Evolutionary conservation across 1,139 yeast species (phyloP).

Genomic region (Hemisphaericaspora xylofermentans): DNA sequence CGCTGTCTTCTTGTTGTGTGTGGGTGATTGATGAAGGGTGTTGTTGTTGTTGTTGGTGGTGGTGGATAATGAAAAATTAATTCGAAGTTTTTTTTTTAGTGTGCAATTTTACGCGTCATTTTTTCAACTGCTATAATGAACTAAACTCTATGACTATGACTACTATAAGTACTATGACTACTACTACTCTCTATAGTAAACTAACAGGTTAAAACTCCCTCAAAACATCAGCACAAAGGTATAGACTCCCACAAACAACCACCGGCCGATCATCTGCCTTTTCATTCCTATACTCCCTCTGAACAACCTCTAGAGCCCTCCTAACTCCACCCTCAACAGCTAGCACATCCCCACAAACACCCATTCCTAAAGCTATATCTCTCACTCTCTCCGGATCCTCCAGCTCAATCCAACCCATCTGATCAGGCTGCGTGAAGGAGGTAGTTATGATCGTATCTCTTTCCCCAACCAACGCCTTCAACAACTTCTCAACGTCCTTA

Average conservation of each 20-base stretch:
- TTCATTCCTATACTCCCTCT: slow-evolving; percentile 12
- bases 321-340: slow-evolving; percentile 22
- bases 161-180: no score
- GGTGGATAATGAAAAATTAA: no score
- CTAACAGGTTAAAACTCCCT: no score
- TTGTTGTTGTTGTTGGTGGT: no score
- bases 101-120: no score
- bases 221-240: slow-evolving; percentile 69
- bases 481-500: slow-evolving; percentile 54
- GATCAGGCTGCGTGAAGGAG: slow-evolving; percentile 66
- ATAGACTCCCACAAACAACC: slow-evolving; percentile 77
- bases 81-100: no score
- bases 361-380: slow-evolving; percentile 11
- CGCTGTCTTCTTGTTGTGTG: not conserved
- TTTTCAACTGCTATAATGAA: no score
- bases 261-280: slow-evolving; percentile 33
- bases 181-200: no score
- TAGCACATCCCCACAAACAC: slow-evolving; percentile 33
- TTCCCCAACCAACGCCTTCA: slow-evolving; percentile 48
- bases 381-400: slow-evolving; percentile 28
- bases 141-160: no score
- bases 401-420: slow-evolving; percentile 89
- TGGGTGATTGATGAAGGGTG: not conserved
- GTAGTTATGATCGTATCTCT: slow-evolving; percentile 63
- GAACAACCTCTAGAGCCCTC: slow-evolving; percentile 20